A percentile compares a stretch with the other conserved stretches of the same genome.
Evolutionary conservation across 257 asterid species (phyloP).

Genomic region (Petunia secreta): DNA sequence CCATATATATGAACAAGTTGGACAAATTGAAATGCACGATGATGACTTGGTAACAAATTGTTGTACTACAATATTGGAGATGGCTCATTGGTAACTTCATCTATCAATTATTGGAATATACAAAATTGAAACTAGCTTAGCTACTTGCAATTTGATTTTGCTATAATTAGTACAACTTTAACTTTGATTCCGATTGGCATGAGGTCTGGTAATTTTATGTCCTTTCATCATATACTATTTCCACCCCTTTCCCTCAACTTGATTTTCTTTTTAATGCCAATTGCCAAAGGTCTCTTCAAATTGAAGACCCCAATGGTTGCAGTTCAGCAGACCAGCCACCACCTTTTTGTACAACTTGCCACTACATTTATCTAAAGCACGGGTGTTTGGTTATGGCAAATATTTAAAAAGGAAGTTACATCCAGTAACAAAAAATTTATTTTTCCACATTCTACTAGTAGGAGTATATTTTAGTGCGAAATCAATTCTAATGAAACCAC

Average conservation of each 20-base stretch:
- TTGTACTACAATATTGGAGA: neutral
- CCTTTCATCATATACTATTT: neutral
- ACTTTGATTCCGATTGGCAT: slow-evolving; percentile 1
- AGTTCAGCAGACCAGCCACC: slow-evolving; percentile 16
- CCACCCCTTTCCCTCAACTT: neutral
- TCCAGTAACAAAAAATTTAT: neutral
- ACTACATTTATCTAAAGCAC: neutral
- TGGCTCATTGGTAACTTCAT: neutral
- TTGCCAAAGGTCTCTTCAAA: neutral
- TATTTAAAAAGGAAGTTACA: neutral
- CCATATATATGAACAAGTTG: neutral
- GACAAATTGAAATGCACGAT: neutral
- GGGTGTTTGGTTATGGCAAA: neutral
- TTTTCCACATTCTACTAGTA: neutral
- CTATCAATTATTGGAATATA: neutral
- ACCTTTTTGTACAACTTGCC: slow-evolving; percentile 11
- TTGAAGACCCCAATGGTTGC: neutral
- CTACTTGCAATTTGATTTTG: slow-evolving; percentile 19
- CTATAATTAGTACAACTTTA: slow-evolving; percentile 7
- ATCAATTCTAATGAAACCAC: no score
- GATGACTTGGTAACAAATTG: slow-evolving; percentile 20
- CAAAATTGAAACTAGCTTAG: neutral
- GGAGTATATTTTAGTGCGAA: no score
- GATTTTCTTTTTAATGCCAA: neutral
- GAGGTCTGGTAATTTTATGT: neutral